These are phyloP conservation scores for Salvia splendens DNA, from an alignment of 257 asterid species.

Conservation along the genomic window DNA sequence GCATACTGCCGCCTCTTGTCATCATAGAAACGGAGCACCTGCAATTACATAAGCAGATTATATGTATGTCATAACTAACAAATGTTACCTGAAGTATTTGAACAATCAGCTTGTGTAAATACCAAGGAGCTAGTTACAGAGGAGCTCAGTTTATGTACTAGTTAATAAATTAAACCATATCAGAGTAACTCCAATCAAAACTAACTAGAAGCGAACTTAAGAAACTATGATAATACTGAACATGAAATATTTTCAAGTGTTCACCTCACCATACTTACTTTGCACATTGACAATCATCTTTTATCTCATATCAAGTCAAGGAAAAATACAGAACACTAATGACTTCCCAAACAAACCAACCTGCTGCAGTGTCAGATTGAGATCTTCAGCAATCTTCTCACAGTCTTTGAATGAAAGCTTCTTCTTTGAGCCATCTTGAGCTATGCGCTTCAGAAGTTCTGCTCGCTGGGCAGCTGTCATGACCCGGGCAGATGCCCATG, in stretches of 20 bases:
- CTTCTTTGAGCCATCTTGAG: conserved; percentile 51
- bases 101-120: conserved; percentile 16
- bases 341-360: conserved; percentile 47
- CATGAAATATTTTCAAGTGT: conserved; percentile 6
- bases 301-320: conserved; percentile 18
- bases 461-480: conserved; percentile 81
- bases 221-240: conserved; percentile 26
- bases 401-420: conserved; percentile 77
- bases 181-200: conserved; percentile 2
- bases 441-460: conserved; percentile 64
- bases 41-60: conserved; percentile 35
- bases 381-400: conserved; percentile 74
- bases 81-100: conserved; percentile 17
- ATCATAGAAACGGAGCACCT: conserved; percentile 82
- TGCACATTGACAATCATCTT: conserved; percentile 16
- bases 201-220: not conserved
- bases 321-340: conserved; percentile 13
- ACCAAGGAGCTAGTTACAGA: conserved; percentile 3
- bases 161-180: not conserved
- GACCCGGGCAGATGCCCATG: conserved; percentile 74
- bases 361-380: conserved; percentile 88
- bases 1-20: conserved; percentile 58
- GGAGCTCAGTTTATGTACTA: conserved; percentile 2
- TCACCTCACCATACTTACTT: conserved; percentile 19
- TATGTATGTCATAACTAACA: conserved; percentile 21